Base-by-base conservation (phyloP, 495 filamentous ascomycete species). In the Penicillium roqueforti region DNA sequence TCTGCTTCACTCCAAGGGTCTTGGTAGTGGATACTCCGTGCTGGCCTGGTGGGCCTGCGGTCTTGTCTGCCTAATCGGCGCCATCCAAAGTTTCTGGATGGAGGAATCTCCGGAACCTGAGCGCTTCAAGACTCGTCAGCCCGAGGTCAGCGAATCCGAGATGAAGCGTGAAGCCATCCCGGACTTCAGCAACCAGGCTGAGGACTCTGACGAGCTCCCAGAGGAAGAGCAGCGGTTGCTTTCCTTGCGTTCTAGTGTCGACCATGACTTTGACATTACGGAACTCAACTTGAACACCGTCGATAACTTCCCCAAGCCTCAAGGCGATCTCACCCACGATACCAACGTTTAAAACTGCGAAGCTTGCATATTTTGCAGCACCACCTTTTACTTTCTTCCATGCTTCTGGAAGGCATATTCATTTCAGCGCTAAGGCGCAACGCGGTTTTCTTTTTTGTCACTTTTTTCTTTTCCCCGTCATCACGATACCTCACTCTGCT, bases 1-100 rank as follows among this genome's bases (percentile, higher is more conserved):
- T 4, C 68, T 89, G 14, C 78, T 98, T 45, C 92, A 97, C 69
- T 77, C 88, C 18, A 76, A 83, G 52, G 93, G 95, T 22, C 77
- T 96, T 25, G 74, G 83, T 48, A 76, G 83, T 28, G 92, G 92
- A 34, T 89, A 87, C 57, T 89, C 89, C 16, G 91, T 91, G 41
- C 73, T 97, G 5, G 84, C 89, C 8, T 98, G 93, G 92, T 97
- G 95, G 95, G 81, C 82, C 47, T 89, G 85, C 60, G 88, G 85
- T 8, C 41, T 89, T 8, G 83, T 97, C 29, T 86, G 89, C 54
- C 58, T 91, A 8, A 64, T 83, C 44, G 93, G 91, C 40, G 89
- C 87, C 38, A 63, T 79, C 22, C 66, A 80, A 51, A 80, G 76
- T 54, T 71, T 80, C 62, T 79, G 76, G 74, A 74, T 81, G 69